Percentiles rank a stretch among this genome's conserved stretches.
Conservation (phyloP, 1,139 yeast genomes). For the Yamadazyma songkhlaensis region DNA sequence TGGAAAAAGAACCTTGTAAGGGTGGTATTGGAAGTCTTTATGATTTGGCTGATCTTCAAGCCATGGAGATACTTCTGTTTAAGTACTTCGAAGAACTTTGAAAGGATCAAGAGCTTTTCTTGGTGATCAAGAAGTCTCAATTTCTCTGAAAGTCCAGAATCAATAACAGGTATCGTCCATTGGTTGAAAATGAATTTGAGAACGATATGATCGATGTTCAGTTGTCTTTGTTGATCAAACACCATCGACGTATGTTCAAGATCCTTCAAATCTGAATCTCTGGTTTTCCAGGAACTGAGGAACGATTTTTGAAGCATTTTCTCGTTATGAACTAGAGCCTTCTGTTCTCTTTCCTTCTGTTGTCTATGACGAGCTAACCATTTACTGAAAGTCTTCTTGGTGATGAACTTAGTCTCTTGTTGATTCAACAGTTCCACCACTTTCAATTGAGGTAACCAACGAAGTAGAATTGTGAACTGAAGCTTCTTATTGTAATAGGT, state of each 20-base stretch:
- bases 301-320: no score
- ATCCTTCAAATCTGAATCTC: not conserved
- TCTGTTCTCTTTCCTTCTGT: no score
- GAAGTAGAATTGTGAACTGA: constrained; percentile 9
- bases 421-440: not conserved
- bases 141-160: constrained; percentile 6
- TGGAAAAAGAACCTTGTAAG: constrained; percentile 9
- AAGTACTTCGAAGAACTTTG: constrained; percentile 6
- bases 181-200: constrained; percentile 6
- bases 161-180: constrained; percentile 10
- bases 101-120: constrained; percentile 6
- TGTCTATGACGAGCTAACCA: constrained; percentile 6
- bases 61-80: constrained; percentile 4
- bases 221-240: not conserved
- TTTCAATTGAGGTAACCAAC: constrained; percentile 10
- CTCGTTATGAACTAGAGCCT: no score
- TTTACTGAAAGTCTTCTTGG: constrained; percentile 2
- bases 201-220: not conserved
- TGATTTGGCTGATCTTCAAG: constrained; percentile 3
- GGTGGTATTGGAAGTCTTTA: not conserved
- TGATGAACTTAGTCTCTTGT: not conserved
- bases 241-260: not conserved
- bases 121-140: constrained; percentile 7
- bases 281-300: no score
- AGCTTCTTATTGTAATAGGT: constrained; percentile 10